phyloP scores from a whole-genome alignment of 768 basidiomycete genomes.

The Auricularia sp. region DNA sequence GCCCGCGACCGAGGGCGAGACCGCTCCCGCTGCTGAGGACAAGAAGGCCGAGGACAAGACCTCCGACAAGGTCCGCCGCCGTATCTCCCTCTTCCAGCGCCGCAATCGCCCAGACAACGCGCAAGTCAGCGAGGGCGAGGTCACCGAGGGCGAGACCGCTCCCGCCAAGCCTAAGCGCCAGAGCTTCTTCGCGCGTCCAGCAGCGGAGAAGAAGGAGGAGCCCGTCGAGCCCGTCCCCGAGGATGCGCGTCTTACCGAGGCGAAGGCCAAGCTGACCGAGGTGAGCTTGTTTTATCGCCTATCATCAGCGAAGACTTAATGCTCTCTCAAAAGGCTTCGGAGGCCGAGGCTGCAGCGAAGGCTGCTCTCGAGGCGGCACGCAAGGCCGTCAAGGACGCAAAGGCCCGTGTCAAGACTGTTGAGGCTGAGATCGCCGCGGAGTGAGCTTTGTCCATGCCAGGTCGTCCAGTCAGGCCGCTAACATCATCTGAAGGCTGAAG shows the following conservation, averaged over 20 bases:
- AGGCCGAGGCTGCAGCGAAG: neutral
- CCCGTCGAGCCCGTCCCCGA: neutral
- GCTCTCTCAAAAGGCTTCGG: neutral
- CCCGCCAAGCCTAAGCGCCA: neutral
- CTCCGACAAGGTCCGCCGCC: neutral
- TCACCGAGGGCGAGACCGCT: neutral
- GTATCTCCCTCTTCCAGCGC: slow-evolving; percentile 5
- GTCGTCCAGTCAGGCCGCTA: neutral
- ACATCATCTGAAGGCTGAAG: neutral
- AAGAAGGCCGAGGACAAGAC: neutral
- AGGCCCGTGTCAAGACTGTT: neutral
- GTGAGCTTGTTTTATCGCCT: neutral
- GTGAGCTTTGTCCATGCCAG: neutral
- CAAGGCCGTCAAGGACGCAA: neutral
- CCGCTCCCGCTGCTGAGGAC: neutral
- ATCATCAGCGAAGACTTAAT: neutral
- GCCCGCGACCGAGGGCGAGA: neutral
- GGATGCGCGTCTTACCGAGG: neutral
- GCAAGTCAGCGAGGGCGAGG: neutral
- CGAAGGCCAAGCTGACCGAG: slow-evolving; percentile 1
- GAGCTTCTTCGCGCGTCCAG: neutral
- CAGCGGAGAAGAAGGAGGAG: neutral
- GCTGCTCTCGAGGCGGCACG: neutral
- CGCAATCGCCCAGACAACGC: slow-evolving; percentile 1
- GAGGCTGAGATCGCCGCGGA: neutral